Base-by-base conservation (phyloP, 768 basidiomycete genomes). In the Phlebiopsis gigantea region DNA sequence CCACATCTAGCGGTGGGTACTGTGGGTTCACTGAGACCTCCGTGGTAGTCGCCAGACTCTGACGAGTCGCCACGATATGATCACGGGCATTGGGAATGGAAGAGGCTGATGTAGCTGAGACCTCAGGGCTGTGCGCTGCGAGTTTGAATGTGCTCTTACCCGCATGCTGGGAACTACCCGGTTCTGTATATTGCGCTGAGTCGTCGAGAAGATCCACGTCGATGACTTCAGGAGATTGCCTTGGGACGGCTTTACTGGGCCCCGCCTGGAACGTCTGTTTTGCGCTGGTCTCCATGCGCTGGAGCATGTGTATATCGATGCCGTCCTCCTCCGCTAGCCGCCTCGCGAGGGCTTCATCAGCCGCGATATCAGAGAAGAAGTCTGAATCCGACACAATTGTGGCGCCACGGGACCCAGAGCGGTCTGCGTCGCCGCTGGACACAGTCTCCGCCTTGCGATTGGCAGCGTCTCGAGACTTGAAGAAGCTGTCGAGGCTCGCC, bases 1-100 rank as follows among this genome's bases (percentile, higher is more conserved):
- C 85, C 34, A 77, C 67, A 43, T 77, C 72, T 30, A 85, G 67
- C 42, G 71, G 55, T 14, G 58, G 55, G 60, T 72, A 68, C 45
- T 42, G 48, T 47, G 49, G 7, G 48, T 28, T 48, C 25, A 28
- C 19, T 22, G 26, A 29, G 21, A n/a, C 7, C 41, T 41, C 39
- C 19, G 12, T 31, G 46, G 52, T 42, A 39, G 12, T 34, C n/a
- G 12, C 12, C 21, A 55, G 21, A 53, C 29, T 29, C 8, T 26
- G 29, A 21, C 39, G 50, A 24, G 30, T 39, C 19, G 22, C 22
- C 12, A 12, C 22, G 10, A 15, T 21, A 31, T n/a, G 31, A 17
- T 31, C 50, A 31, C 34, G n/a, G 34, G 14, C 21, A 22, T 41
- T 30, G 9, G 50, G 4, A 14, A 21, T 51, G 19, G 28, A 8